Base-by-base conservation (phyloP, 768 basidiomycete genomes). In the Mrakia gelida region DNA sequence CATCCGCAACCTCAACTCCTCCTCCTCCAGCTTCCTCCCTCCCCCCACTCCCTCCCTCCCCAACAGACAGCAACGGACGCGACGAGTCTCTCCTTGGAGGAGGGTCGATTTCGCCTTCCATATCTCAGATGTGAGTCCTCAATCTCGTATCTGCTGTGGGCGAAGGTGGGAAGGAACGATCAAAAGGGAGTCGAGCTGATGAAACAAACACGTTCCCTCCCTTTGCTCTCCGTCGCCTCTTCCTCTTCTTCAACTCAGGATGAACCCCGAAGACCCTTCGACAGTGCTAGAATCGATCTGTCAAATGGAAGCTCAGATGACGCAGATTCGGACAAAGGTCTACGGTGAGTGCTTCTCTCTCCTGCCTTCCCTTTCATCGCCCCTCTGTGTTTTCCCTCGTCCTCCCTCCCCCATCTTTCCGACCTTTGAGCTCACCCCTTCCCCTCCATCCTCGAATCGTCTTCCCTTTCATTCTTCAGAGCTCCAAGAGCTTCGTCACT, bases 401-500 rank as follows among this genome's bases (percentile, higher is more conserved):
- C 16, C 63, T 21, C 32, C n/a, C 63, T 32, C 63, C 10, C 61
- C 34, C 63, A 15, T 38, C 30, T 34, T 23, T 28, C 10, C 11
- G 59, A 59, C 13, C n/a, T 59, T n/a, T 7, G 59, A n/a, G 59
- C 59, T 59, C 13, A 59, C 13, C 26, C 11, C 59, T n/a, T 15
- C 32, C 26, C 18, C 32, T n/a, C n/a, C n/a, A n/a, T 32, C 32
- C 18, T 38, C 5, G 1, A 0, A 32, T 32, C 32, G 15, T 21
- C 6, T 3, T n/a, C 34, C 3, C 5, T 13, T 34, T 30, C 54
- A 30, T 30, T 2, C 23, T 68, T 2, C n/a, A 73, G 76, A 63
- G 71, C 43, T 77, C 15, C 75, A 75, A 54, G 76, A 77, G 43
- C 61, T 71, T 26, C 71, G 76, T 16, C 71, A 65, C 52, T 63